Evolutionary conservation across 768 basidiomycete species (phyloP), one percentile per base, ranked within the genome.

Genomic region (Trametes elegans): DNA sequence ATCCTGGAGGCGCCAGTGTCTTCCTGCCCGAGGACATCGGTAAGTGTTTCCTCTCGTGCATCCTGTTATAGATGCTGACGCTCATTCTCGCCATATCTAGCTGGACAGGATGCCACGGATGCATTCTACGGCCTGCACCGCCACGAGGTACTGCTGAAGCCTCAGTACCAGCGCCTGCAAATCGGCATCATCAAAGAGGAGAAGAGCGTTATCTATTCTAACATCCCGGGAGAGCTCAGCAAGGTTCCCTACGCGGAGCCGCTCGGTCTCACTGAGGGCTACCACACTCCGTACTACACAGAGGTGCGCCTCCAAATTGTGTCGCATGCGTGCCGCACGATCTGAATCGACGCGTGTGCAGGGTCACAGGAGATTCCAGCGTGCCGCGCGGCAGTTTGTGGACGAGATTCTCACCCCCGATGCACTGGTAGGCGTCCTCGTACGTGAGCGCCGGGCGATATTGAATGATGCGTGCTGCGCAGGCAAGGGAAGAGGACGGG

Each of bases 41-140:
- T 86, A 53, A 53, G 85, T 68, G 18, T 23, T 31, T 9, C 27
- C 34, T 26, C 7, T 41, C n/a, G 23, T 5, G 3, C 13, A 8
- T 19, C 26, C 42, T 18, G 13, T n/a, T 7, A n/a, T 16, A 14
- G 8, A 38, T 34, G 21, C 9, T 16, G 6, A 14, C 24, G 14
- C 42, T 29, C 16, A 32, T 55, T 28, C 24, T 35, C 23, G 51
- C 24, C 53, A 31, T 7, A 19, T 45, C 45, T 55, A 87, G 91
- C 90, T 46, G 93, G 92, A 8, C 79, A 90, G 68, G 93, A 97
- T 63, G 87, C 87, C 1, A 96, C 93, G 0, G 87, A 92, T 31
- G 80, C 81, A 5, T 97, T 98, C 76, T 97, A 87, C 64, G 83
- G 88, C 49, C 83, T 98, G 35, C 95, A 98, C 67, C 81, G 91